Conservation (phyloP, 768 basidiomycete genomes). For the Phaeotremella skinneri region DNA sequence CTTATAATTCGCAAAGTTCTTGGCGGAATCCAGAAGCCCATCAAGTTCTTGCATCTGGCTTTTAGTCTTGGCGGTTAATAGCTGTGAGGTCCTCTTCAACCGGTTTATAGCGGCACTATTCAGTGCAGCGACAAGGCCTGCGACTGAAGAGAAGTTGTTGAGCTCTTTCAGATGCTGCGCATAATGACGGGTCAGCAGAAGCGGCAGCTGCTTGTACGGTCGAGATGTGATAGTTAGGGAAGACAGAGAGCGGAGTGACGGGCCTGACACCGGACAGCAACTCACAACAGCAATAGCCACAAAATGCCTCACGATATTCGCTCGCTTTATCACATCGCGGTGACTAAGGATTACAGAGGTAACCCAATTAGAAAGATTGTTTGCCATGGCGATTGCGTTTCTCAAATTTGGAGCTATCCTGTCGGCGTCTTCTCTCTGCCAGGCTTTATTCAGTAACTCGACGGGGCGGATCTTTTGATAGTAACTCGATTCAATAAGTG, state of each 20-base stretch:
- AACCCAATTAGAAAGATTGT: constrained; percentile 63
- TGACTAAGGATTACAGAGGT: constrained; percentile 87
- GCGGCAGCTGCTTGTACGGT: not conserved
- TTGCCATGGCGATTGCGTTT: constrained; percentile 80
- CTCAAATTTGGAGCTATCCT: constrained; percentile 67
- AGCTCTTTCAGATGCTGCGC: constrained; percentile 76
- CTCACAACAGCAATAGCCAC: constrained; percentile 66
- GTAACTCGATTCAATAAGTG: constrained; percentile 79
- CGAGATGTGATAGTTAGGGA: not conserved
- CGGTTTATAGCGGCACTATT: constrained; percentile 91
- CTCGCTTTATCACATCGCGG: constrained; percentile 76
- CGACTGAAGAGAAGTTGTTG: constrained; percentile 97
- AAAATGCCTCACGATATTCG: constrained; percentile 77
- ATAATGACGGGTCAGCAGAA: constrained; percentile 4
- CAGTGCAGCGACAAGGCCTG: constrained; percentile 88
- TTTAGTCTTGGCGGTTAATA: constrained; percentile 72
- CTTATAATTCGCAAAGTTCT: constrained; percentile 91
- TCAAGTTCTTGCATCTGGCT: constrained; percentile 74
- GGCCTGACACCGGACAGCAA: not conserved
- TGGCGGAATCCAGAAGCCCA: constrained; percentile 84
- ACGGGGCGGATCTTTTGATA: constrained; percentile 84
- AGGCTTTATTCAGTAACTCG: constrained; percentile 75
- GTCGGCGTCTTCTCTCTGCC: constrained; percentile 64
- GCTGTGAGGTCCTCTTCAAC: constrained; percentile 90
- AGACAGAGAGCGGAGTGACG: not conserved